phyloP scores from a whole-genome alignment of 768 basidiomycete genomes.

The Tremella fuciformis region DNA sequence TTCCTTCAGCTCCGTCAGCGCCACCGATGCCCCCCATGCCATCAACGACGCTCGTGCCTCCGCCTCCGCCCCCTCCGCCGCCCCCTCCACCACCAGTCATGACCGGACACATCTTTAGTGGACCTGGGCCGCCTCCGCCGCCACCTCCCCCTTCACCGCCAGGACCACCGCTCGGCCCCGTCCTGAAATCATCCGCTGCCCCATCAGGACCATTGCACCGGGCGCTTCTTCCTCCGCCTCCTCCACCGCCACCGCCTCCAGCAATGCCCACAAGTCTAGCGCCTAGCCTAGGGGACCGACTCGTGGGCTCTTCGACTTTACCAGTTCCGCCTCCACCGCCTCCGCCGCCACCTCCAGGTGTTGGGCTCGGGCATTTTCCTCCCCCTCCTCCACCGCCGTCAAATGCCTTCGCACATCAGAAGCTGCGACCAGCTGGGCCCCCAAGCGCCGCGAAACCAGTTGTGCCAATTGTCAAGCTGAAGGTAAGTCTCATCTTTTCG shows the following conservation, averaged over 20 bases:
- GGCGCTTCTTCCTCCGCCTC: constrained; percentile 28
- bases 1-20: constrained; percentile 23
- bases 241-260: constrained; percentile 32
- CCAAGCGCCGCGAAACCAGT: background rate
- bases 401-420: background rate
- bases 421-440: background rate
- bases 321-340: constrained; percentile 16
- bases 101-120: constrained; percentile 20
- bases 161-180: background rate
- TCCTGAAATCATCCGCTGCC: background rate
- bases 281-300: background rate
- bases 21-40: constrained; percentile 4
- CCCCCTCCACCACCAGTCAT: constrained; percentile 46
- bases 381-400: constrained; percentile 21
- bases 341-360: constrained; percentile 10
- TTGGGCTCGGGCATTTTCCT: background rate
- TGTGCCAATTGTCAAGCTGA: constrained; percentile 30
- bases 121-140: constrained; percentile 25
- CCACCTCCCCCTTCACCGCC: constrained; percentile 36
- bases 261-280: background rate
- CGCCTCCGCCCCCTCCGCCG: constrained; percentile 63
- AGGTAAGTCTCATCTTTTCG: constrained; percentile 18
- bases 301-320: no score
- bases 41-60: constrained; percentile 57
- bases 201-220: constrained; percentile 9